Percentiles rank a stretch among this genome's conserved stretches.
These are phyloP conservation scores for Mycotypha africana DNA, from an alignment of 371 early-diverging fungal genomes.

Conservation along the genomic window DNA sequence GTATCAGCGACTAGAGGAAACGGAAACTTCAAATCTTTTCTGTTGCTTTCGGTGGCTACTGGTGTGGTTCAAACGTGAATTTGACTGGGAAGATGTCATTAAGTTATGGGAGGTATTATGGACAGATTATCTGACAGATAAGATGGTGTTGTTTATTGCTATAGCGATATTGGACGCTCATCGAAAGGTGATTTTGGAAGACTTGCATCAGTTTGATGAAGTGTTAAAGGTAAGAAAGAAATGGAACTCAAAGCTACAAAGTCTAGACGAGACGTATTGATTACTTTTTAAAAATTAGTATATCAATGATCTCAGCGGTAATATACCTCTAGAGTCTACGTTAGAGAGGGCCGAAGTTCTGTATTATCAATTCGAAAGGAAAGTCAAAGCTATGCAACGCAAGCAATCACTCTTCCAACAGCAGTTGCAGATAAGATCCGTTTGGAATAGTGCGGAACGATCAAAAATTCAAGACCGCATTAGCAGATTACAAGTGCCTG, in stretches of 20 bases:
- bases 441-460: slow-evolving; percentile 35
- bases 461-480: slow-evolving; percentile 20
- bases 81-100: slow-evolving; percentile 78
- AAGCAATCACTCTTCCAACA: slow-evolving; percentile 25
- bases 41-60: slow-evolving; percentile 96
- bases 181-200: slow-evolving; percentile 67
- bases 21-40: slow-evolving; percentile 82
- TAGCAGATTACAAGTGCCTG: slow-evolving; percentile 20
- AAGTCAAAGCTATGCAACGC: slow-evolving; percentile 49
- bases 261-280: neutral
- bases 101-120: slow-evolving; percentile 89
- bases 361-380: slow-evolving; percentile 66
- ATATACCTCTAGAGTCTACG: slow-evolving; percentile 70
- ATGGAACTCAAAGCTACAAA: neutral
- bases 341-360: slow-evolving; percentile 77
- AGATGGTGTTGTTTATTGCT: slow-evolving; percentile 87
- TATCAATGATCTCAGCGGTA: slow-evolving; percentile 79
- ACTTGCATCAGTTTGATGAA: slow-evolving; percentile 82
- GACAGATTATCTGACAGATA: slow-evolving; percentile 74
- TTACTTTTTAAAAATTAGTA: slow-evolving; percentile 45
- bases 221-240: slow-evolving; percentile 63
- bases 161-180: slow-evolving; percentile 84
- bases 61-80: slow-evolving; percentile 94
- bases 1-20: slow-evolving; percentile 69
- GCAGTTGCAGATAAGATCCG: slow-evolving; percentile 23